phyloP scores from a whole-genome alignment of 305 asterid species.

The Fraxinus albicans region DNA sequence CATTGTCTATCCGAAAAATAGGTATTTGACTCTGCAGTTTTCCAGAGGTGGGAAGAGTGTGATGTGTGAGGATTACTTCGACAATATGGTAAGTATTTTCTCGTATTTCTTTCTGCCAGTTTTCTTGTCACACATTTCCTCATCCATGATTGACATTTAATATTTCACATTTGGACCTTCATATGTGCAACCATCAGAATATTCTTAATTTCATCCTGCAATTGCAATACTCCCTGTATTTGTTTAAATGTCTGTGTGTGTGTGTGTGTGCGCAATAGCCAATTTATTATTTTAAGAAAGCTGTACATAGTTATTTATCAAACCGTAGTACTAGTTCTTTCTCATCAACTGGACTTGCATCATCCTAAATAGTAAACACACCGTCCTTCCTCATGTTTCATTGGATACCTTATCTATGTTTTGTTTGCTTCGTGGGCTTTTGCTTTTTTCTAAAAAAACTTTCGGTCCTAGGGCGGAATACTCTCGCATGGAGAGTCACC shows the following conservation, averaged over 20 bases:
- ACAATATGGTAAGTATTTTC: slow-evolving; percentile 63
- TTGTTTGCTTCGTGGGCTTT: too few relatives aligned
- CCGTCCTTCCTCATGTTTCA: background rate
- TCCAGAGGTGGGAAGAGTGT: slow-evolving; percentile 85
- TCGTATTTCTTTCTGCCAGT: slow-evolving; percentile 7
- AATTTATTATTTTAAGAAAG: background rate
- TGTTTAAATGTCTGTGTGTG: background rate
- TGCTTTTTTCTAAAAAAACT: too few relatives aligned
- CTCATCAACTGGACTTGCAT: background rate
- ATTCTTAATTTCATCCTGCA: background rate
- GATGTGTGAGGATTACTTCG: slow-evolving; percentile 79
- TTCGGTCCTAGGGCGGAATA: too few relatives aligned
- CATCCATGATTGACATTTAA: background rate
- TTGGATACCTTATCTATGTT: background rate
- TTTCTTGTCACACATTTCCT: slow-evolving; percentile 13
- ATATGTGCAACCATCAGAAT: background rate
- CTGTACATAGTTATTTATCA: background rate
- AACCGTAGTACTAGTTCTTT: background rate
- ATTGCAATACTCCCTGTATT: background rate
- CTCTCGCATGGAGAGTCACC: too few relatives aligned
- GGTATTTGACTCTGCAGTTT: slow-evolving; percentile 80
- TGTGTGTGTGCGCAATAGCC: background rate
- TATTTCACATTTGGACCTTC: slow-evolving; percentile 1
- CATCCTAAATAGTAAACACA: background rate
- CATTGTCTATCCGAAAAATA: slow-evolving; percentile 75